Conservation (phyloP, 2,329 filamentous ascomycete genomes). For the Penicillium janthinellum region DNA sequence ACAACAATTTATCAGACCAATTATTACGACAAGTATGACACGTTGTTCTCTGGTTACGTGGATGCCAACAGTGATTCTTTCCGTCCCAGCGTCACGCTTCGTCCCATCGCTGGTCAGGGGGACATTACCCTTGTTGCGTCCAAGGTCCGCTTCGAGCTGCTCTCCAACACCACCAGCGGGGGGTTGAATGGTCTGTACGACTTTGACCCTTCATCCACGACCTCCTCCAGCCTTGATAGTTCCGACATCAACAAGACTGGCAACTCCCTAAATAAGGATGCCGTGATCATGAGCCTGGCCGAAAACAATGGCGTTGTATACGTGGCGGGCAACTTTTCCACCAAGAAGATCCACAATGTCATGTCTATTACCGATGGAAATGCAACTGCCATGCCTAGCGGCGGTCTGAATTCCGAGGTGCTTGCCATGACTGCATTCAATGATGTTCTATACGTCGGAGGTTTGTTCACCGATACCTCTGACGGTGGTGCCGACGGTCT, state of each 20-base stretch:
- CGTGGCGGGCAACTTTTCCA: constrained; percentile 82
- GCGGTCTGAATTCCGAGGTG: constrained; percentile 81
- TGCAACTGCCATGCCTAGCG: constrained; percentile 63
- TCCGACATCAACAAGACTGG: constrained; percentile 79
- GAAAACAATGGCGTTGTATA: constrained; percentile 67
- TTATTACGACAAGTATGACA: constrained; percentile 94
- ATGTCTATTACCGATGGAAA: constrained; percentile 70
- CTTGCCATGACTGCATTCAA: constrained; percentile 68
- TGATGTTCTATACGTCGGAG: constrained; percentile 75
- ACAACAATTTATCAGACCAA: constrained; percentile 84
- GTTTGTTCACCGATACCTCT: constrained; percentile 76
- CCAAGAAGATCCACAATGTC: constrained; percentile 70
- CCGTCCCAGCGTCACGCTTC: constrained; percentile 76
- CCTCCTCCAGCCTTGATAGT: constrained; percentile 64
- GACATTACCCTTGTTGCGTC: constrained; percentile 84
- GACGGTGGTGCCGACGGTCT: constrained; percentile 65
- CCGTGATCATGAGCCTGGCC: constrained; percentile 70
- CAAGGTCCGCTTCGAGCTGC: constrained; percentile 71
- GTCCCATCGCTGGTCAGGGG: constrained; percentile 63
- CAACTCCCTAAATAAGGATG: constrained; percentile 65
- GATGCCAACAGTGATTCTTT: constrained; percentile 74
- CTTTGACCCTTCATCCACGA: constrained; percentile 67
- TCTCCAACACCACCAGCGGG: constrained; percentile 60
- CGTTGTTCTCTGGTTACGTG: constrained; percentile 82
- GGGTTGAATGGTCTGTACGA: constrained; percentile 90